These are phyloP conservation scores for Naganishia cerealis DNA, from an alignment of 1,284 basidiomycete species.

Conservation along the genomic window DNA sequence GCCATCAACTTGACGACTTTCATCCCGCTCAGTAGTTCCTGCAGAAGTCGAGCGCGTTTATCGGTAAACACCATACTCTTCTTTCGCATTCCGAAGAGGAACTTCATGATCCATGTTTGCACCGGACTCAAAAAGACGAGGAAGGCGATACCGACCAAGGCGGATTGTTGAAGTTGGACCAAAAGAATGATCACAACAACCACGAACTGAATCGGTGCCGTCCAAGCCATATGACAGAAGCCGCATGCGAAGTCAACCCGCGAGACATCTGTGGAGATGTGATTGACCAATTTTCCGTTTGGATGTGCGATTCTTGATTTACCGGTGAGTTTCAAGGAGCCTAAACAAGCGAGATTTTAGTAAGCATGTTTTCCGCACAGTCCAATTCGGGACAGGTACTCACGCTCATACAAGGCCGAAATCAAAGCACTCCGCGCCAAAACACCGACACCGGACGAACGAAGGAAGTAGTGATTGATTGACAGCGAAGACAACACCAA, in stretches of 20 bases:
- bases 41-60: constrained; percentile 58
- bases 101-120: constrained; percentile 73
- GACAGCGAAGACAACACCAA: constrained; percentile 69
- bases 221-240: constrained; percentile 69
- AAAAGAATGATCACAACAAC: constrained; percentile 56
- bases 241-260: constrained; percentile 86
- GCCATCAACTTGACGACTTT: constrained; percentile 77
- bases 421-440: constrained; percentile 83
- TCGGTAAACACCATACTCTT: constrained; percentile 85
- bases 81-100: constrained; percentile 68
- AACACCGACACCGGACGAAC: constrained; percentile 68
- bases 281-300: constrained; percentile 84
- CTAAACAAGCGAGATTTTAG: neutral
- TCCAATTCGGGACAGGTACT: neutral
- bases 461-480: constrained; percentile 68
- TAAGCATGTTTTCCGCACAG: neutral
- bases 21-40: constrained; percentile 73
- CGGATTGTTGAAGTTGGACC: constrained; percentile 57
- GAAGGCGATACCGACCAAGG: constrained; percentile 62
- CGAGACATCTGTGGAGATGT: constrained; percentile 80
- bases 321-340: constrained; percentile 73
- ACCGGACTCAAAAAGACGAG: constrained; percentile 67
- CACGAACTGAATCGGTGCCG: constrained; percentile 61
- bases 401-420: constrained; percentile 74
- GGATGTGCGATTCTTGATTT: constrained; percentile 78